phyloP scores from a whole-genome alignment of 495 filamentous ascomycete genomes.

The Xeromyces bisporus region DNA sequence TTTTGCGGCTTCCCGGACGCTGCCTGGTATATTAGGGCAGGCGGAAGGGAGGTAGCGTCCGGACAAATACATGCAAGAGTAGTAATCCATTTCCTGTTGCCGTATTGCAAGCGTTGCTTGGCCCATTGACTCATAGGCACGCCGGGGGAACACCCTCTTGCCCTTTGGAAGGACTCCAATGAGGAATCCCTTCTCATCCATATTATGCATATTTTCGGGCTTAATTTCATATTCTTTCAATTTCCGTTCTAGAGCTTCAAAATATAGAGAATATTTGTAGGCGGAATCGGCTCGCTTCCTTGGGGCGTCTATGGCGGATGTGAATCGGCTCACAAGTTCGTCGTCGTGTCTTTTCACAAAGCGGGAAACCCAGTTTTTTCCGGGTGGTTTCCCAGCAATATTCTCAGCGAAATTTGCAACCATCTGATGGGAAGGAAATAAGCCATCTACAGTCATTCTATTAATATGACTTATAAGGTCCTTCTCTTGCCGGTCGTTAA shows the following conservation, averaged over 20 bases:
- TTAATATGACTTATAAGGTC: constrained; percentile 1
- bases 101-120: constrained; percentile 1
- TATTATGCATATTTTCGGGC: constrained; percentile 6
- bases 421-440: not conserved
- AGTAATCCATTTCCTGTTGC: constrained; percentile 2
- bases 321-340: not conserved
- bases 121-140: not conserved
- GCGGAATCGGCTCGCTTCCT: constrained; percentile 1
- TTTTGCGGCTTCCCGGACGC: not conserved
- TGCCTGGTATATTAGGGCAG: constrained; percentile 1
- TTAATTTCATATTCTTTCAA: constrained; percentile 3
- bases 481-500: constrained; percentile 1
- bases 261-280: constrained; percentile 4
- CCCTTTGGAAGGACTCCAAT: constrained; percentile 1
- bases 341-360: not conserved
- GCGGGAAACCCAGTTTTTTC: not conserved
- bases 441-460: not conserved
- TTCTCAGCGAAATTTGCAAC: constrained; percentile 1
- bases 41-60: not conserved
- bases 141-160: constrained; percentile 2
- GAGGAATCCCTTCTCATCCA: constrained; percentile 8
- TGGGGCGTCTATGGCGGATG: not conserved
- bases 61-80: constrained; percentile 2
- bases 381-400: not conserved
- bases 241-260: constrained; percentile 1